phyloP scores from a whole-genome alignment of 208 protist genomes.

The Leishmania gerbilli region DNA sequence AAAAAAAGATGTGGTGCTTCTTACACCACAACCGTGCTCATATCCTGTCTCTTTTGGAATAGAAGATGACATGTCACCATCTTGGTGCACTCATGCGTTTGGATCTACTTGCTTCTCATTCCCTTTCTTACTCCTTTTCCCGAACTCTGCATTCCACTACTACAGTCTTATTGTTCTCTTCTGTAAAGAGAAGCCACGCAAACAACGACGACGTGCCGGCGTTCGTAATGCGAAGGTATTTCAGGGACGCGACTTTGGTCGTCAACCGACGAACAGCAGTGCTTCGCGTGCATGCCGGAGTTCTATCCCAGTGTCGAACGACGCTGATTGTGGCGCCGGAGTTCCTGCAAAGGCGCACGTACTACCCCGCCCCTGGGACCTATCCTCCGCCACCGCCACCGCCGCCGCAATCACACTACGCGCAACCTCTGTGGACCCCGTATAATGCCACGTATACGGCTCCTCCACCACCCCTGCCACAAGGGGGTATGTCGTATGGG shows the following conservation, averaged over 20 bases:
- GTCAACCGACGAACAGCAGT: slow-evolving; percentile 26
- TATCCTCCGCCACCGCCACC: slow-evolving; percentile 55
- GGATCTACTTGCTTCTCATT: background rate
- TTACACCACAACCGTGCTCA: background rate
- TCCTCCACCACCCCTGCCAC: slow-evolving; percentile 21
- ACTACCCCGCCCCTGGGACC: slow-evolving; percentile 31
- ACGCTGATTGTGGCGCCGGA: slow-evolving; percentile 35
- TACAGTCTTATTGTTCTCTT: background rate
- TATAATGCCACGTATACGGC: slow-evolving; percentile 19
- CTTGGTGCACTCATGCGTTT: background rate
- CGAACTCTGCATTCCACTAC: background rate
- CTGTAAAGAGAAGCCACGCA: background rate
- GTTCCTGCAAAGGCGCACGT: slow-evolving; percentile 32
- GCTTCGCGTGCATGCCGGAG: slow-evolving; percentile 11
- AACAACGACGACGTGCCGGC: background rate
- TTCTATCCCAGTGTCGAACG: slow-evolving; percentile 1
- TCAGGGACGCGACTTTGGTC: slow-evolving; percentile 12
- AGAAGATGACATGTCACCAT: background rate
- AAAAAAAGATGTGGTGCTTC: slow-evolving; percentile 1
- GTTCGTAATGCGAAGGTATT: slow-evolving; percentile 21
- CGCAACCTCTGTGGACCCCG: slow-evolving; percentile 19
- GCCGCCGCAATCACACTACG: slow-evolving; percentile 24
- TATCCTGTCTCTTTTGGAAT: slow-evolving; percentile 1
- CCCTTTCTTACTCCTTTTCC: slow-evolving; percentile 7
- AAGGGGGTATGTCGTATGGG: slow-evolving; percentile 22